Conservation (phyloP, 345 rosid species). For the Toxicodendron radicans region DNA sequence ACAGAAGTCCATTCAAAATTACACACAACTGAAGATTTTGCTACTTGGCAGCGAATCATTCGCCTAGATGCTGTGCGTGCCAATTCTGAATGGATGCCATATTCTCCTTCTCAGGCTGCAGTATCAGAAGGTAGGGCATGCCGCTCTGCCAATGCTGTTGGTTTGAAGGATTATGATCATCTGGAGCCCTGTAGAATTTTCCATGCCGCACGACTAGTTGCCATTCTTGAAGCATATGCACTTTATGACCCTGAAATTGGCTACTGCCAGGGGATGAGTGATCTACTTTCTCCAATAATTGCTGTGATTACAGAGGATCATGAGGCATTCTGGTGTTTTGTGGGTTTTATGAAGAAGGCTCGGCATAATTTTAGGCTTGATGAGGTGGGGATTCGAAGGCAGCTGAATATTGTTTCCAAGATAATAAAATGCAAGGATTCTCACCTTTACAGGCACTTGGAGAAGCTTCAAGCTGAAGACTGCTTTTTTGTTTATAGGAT, state of each 20-base stretch:
- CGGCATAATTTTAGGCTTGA: conserved; percentile 93
- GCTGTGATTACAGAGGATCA: conserved; percentile 76
- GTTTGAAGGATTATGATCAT: conserved; percentile 72
- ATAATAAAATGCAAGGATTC: conserved; percentile 88
- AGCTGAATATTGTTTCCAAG: conserved; percentile 77
- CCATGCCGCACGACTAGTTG: conserved; percentile 92
- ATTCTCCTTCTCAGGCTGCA: conserved; percentile 53
- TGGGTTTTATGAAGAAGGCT: conserved; percentile 91
- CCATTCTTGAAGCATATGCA: conserved; percentile 95
- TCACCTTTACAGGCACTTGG: conserved; percentile 80
- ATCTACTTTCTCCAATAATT: conserved; percentile 88
- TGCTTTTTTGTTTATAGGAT: conserved; percentile 96
- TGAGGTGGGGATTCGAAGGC: conserved; percentile 90
- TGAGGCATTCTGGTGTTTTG: conserved; percentile 97
- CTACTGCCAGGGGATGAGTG: conserved; percentile 99
- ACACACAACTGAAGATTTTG: conserved; percentile 56
- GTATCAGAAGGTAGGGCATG: conserved; percentile 63
- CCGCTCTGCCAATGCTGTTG: conserved; percentile 71
- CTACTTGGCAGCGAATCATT: conserved; percentile 90
- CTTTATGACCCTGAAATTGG: conserved; percentile 90
- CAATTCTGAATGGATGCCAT: conserved; percentile 77
- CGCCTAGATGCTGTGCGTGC: conserved; percentile 98
- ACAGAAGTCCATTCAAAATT: conserved; percentile 33
- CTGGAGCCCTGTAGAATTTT: conserved; percentile 75
- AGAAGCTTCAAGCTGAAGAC: conserved; percentile 89